phyloP scores from a whole-genome alignment of 257 asterid species.

The Solanum habrochaites region DNA sequence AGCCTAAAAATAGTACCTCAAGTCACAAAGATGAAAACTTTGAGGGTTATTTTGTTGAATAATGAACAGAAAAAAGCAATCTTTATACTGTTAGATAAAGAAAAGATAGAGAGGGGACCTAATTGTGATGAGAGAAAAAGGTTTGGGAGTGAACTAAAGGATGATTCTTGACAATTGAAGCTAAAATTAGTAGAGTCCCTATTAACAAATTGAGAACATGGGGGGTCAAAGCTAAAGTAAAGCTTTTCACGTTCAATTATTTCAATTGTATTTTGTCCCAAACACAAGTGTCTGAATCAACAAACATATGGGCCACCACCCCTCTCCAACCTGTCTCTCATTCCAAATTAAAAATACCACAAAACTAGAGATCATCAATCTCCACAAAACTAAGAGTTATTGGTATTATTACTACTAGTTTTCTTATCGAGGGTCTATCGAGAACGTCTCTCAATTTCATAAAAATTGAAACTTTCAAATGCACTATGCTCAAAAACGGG shows the following conservation, averaged over 20 bases:
- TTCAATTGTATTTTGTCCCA: slow-evolving; percentile 48
- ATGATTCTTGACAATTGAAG: not conserved
- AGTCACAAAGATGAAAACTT: slow-evolving; percentile 60
- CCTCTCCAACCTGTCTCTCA: slow-evolving; percentile 40
- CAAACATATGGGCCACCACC: slow-evolving; percentile 50
- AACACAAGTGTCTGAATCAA: slow-evolving; percentile 28
- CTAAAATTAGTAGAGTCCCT: not conserved
- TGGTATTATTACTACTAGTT: not conserved
- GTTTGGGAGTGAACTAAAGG: slow-evolving; percentile 24
- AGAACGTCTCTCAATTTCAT: not conserved
- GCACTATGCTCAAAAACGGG: not conserved
- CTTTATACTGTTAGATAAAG: slow-evolving; percentile 27
- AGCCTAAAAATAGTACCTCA: slow-evolving; percentile 27
- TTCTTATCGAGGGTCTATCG: not conserved
- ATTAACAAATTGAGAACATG: not conserved
- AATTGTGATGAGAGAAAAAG: slow-evolving; percentile 8
- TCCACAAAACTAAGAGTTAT: slow-evolving; percentile 8
- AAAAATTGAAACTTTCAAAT: not conserved
- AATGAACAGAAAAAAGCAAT: slow-evolving; percentile 19
- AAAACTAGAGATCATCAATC: slow-evolving; percentile 41
- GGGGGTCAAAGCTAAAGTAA: slow-evolving; percentile 35
- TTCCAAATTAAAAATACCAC: not conserved
- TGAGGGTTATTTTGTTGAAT: slow-evolving; percentile 20
- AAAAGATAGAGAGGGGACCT: slow-evolving; percentile 8
- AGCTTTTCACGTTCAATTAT: slow-evolving; percentile 56